A percentile compares a stretch with the other conserved stretches of the same genome.
These are phyloP conservation scores for Alternaria brassicicola DNA, from an alignment of 2,329 filamentous ascomycete species.

Conservation along the genomic window DNA sequence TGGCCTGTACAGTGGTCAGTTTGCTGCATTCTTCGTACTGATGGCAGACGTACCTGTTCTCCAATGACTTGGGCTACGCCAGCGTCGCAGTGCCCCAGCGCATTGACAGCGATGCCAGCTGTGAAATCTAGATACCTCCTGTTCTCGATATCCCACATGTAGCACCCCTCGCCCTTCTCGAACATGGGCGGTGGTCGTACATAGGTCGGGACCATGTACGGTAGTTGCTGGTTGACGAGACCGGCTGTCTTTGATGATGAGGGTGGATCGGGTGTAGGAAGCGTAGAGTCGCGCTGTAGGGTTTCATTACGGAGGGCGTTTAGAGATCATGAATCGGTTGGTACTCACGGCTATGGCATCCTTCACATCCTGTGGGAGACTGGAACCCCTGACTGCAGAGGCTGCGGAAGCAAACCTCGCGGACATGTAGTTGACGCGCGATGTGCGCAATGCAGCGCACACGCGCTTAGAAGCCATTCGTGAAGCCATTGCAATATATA, in stretches of 20 bases:
- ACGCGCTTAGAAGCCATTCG: conserved; percentile 37
- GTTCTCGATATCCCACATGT: conserved; percentile 89
- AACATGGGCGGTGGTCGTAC: conserved; percentile 89
- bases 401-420: conserved; percentile 50
- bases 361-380: conserved; percentile 49
- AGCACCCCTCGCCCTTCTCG: conserved; percentile 82
- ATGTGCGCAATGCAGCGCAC: conserved; percentile 34
- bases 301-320: conserved; percentile 14
- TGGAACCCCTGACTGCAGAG: conserved; percentile 47
- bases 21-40: background rate
- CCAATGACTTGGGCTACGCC: conserved; percentile 76
- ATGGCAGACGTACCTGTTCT: conserved; percentile 66
- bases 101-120: conserved; percentile 93
- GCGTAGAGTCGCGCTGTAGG: conserved; percentile 38
- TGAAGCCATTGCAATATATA: conserved; percentile 36
- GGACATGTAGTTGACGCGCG: conserved; percentile 27
- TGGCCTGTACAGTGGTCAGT: conserved; percentile 46
- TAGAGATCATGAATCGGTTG: background rate
- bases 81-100: conserved; percentile 86
- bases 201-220: conserved; percentile 96
- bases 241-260: conserved; percentile 75
- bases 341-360: conserved; percentile 50
- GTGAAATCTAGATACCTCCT: conserved; percentile 93
- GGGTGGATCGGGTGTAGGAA: conserved; percentile 75
- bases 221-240: conserved; percentile 75